Conservation (phyloP, 192 early-diverging fungal species). For the Phycomyces blakesleeanus region DNA sequence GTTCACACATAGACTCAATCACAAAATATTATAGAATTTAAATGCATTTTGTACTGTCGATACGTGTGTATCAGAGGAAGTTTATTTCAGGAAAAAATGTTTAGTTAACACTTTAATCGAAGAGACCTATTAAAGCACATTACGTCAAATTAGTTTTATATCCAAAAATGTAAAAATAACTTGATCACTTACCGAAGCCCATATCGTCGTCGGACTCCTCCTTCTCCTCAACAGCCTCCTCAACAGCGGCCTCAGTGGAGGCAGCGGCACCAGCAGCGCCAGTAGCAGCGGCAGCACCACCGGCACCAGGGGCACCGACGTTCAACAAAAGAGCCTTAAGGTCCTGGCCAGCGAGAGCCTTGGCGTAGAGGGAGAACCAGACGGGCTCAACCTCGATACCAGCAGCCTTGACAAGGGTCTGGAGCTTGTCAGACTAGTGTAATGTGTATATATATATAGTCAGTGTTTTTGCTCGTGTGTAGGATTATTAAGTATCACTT, state of each 20-base stretch:
- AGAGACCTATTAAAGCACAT: constrained; percentile 14
- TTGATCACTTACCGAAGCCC: constrained; percentile 68
- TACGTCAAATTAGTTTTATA: not conserved
- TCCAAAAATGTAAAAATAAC: not conserved
- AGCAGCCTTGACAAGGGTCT: constrained; percentile 87
- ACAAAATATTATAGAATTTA: not conserved
- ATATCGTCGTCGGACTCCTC: constrained; percentile 81
- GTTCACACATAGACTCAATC: no score
- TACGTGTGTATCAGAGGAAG: not conserved
- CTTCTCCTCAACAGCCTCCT: constrained; percentile 59
- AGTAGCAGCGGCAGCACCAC: constrained; percentile 37
- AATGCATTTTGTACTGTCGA: not conserved
- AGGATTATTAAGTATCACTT: constrained; percentile 31
- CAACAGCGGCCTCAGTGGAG: constrained; percentile 34
- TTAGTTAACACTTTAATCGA: constrained; percentile 18
- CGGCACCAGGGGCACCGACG: constrained; percentile 71
- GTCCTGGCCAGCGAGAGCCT: constrained; percentile 95
- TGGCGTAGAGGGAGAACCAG: constrained; percentile 96
- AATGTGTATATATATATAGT: no score
- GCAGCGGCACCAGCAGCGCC: constrained; percentile 42
- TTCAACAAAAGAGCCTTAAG: constrained; percentile 85
- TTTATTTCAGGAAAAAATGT: not conserved
- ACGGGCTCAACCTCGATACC: constrained; percentile 89
- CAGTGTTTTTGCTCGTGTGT: not conserved
- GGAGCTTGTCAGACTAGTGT: constrained; percentile 86